Evolutionary conservation across 2,329 filamentous ascomycete genomes (phyloP).

Genomic region (Claviceps purpurea): DNA sequence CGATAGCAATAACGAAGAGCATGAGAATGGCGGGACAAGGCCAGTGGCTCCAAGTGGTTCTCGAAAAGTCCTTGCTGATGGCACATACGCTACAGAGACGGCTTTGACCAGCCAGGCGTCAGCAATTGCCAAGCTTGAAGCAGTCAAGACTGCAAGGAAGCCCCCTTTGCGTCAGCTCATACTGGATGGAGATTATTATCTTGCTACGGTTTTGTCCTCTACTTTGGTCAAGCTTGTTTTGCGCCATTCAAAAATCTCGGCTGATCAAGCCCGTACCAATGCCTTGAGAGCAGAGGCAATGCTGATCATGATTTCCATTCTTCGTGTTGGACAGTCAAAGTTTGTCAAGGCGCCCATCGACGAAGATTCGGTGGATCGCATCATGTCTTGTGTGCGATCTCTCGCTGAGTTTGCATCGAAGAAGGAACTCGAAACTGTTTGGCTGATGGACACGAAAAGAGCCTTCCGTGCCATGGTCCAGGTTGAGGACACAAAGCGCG

Average conservation of each 20-base stretch:
- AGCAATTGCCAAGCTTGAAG: constrained; percentile 80
- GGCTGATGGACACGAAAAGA: constrained; percentile 86
- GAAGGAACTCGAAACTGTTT: constrained; percentile 83
- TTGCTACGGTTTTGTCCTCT: constrained; percentile 87
- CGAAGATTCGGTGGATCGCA: constrained; percentile 93
- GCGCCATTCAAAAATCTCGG: constrained; percentile 87
- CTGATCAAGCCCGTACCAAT: constrained; percentile 77
- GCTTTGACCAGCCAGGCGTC: constrained; percentile 88
- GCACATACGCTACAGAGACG: constrained; percentile 94
- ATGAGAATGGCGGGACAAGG: constrained; percentile 72
- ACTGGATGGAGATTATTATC: constrained; percentile 92
- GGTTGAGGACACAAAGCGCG: constrained; percentile 93
- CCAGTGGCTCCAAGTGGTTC: constrained; percentile 66
- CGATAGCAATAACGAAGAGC: constrained; percentile 47
- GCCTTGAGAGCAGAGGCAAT: constrained; percentile 92
- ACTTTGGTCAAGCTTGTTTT: constrained; percentile 96
- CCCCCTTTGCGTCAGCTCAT: constrained; percentile 90
- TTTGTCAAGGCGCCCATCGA: constrained; percentile 97
- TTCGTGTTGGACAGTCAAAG: constrained; percentile 95
- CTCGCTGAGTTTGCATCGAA: constrained; percentile 80
- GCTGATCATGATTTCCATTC: constrained; percentile 99
- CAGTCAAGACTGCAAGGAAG: constrained; percentile 93
- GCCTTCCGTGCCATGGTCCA: constrained; percentile 97
- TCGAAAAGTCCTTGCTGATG: constrained; percentile 84
- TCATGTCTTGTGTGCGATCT: constrained; percentile 93